Evolutionary conservation across 1,139 yeast genomes (phyloP).

Genomic region (Saccharomycopsis phalli): DNA sequence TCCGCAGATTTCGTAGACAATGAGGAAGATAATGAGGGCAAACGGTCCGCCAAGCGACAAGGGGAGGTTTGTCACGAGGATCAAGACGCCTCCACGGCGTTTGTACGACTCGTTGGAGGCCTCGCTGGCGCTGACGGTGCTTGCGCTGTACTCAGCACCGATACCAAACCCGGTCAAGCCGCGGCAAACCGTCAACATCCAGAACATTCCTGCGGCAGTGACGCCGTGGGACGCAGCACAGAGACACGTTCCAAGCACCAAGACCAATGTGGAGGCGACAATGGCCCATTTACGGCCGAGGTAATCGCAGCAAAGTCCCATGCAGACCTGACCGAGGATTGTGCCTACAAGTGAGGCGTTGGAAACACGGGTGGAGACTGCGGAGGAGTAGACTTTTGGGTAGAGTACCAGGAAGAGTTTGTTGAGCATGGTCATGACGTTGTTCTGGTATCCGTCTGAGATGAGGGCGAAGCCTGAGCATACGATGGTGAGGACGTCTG

Average conservation of each 20-base stretch:
- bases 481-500: slow-evolving; percentile 34
- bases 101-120: slow-evolving; percentile 60
- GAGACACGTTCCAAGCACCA: slow-evolving; percentile 46
- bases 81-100: slow-evolving; percentile 56
- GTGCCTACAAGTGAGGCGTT: slow-evolving; percentile 52
- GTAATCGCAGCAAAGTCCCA: slow-evolving; percentile 50
- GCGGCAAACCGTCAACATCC: slow-evolving; percentile 64
- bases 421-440: slow-evolving; percentile 52
- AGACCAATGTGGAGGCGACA: slow-evolving; percentile 42
- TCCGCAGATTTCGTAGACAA: slow-evolving; percentile 54
- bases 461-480: slow-evolving; percentile 54
- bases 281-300: slow-evolving; percentile 53
- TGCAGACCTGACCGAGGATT: slow-evolving; percentile 45
- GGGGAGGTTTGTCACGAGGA: slow-evolving; percentile 63
- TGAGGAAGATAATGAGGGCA: slow-evolving; percentile 57
- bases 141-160: slow-evolving; percentile 72
- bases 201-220: slow-evolving; percentile 48
- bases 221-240: slow-evolving; percentile 52
- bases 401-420: slow-evolving; percentile 36
- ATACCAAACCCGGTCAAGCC: slow-evolving; percentile 69
- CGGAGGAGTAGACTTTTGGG: slow-evolving; percentile 35
- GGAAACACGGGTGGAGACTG: slow-evolving; percentile 47
- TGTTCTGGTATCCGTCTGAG: slow-evolving; percentile 58
- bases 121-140: slow-evolving; percentile 61
- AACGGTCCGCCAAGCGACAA: slow-evolving; percentile 71